phyloP scores from a whole-genome alignment of 768 basidiomycete species.

The Exsudoporus frostii region DNA sequence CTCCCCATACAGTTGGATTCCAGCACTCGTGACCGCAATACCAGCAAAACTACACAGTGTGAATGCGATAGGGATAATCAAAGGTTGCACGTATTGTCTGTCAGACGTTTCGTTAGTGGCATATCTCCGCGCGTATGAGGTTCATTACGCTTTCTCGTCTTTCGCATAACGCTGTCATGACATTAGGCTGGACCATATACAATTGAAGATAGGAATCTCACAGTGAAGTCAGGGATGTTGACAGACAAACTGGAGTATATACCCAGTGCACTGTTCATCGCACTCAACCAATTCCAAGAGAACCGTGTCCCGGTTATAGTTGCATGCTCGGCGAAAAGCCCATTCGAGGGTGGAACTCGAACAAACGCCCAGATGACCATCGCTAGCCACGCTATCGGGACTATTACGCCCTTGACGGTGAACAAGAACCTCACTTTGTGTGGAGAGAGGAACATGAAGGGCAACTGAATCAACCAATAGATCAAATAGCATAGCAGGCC shows the following conservation, averaged over 20 bases:
- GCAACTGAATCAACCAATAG: conserved; percentile 75
- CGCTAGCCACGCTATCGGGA: conserved; percentile 62
- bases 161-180: conserved; percentile 62
- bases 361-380: conserved; percentile 81
- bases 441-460: conserved; percentile 73
- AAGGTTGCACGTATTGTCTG: conserved; percentile 70
- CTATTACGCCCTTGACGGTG: conserved; percentile 61
- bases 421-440: conserved; percentile 77
- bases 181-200: not conserved
- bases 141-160: conserved; percentile 39
- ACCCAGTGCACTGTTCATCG: conserved; percentile 74
- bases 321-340: conserved; percentile 53
- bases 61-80: conserved; percentile 76
- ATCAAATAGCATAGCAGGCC: conserved; percentile 75
- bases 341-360: conserved; percentile 57
- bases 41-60: conserved; percentile 77
- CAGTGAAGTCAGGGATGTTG: conserved; percentile 86
- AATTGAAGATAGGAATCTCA: conserved; percentile 11
- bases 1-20: conserved; percentile 51
- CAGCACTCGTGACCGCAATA: conserved; percentile 77
- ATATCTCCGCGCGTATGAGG: not conserved
- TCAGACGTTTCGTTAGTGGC: conserved; percentile 3
- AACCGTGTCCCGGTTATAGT: conserved; percentile 44
- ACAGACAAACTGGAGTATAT: conserved; percentile 70
- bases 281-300: conserved; percentile 78